Evolutionary conservation across 768 basidiomycete genomes (phyloP).

Genomic region (Hemileccinum impolitum): DNA sequence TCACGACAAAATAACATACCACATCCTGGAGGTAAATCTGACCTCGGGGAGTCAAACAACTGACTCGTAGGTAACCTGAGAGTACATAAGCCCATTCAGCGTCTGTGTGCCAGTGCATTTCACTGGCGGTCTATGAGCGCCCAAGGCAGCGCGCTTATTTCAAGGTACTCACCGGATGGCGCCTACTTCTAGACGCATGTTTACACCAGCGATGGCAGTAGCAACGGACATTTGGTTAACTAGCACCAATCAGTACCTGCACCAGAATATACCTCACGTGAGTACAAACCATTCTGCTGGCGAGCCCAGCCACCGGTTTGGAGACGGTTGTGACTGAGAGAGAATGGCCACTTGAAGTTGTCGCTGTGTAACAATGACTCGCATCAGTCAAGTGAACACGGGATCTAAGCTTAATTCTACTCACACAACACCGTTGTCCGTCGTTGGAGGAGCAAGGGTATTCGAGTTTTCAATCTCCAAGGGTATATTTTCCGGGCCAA

Average conservation of each 20-base stretch:
- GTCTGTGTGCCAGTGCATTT: constrained; percentile 44
- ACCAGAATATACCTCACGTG: background rate
- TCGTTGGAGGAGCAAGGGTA: constrained; percentile 55
- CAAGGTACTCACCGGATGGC: constrained; percentile 35
- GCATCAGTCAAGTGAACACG: background rate
- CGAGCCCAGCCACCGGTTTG: constrained; percentile 66
- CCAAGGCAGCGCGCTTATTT: background rate
- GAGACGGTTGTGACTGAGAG: constrained; percentile 56
- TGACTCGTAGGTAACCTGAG: constrained; percentile 45
- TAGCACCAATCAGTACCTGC: constrained; percentile 11
- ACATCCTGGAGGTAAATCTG: constrained; percentile 51
- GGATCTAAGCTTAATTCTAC: constrained; percentile 6
- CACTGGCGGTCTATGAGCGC: constrained; percentile 24
- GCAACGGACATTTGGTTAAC: constrained; percentile 41
- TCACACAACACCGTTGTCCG: constrained; percentile 53
- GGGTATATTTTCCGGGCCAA: constrained; percentile 57
- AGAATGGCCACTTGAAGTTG: constrained; percentile 65
- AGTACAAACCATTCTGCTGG: constrained; percentile 50
- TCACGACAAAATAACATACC: constrained; percentile 31
- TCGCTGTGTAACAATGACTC: constrained; percentile 13
- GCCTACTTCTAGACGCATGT: constrained; percentile 42
- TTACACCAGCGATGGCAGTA: constrained; percentile 36
- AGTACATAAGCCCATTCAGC: constrained; percentile 54
- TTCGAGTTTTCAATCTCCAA: constrained; percentile 59
- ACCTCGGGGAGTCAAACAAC: constrained; percentile 51